Base-by-base conservation (phyloP, 768 basidiomycete species). In the Amanita inopinata region DNA sequence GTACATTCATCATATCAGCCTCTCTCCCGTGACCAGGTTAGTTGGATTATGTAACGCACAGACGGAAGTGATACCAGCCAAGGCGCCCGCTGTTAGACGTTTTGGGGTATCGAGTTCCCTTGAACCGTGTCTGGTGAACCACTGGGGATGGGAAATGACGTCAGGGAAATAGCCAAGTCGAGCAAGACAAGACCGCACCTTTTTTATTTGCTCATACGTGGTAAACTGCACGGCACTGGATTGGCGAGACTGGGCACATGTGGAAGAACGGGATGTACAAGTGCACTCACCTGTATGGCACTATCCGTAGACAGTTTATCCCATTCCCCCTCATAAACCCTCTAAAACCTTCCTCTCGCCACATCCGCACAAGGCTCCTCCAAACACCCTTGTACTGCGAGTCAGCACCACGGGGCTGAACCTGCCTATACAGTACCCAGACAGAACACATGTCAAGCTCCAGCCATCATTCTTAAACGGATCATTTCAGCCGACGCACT, bases 301-400 rank as follows among this genome's bases (percentile, higher is more conserved):
- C 80, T 52, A 98, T 98, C 45, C 94, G 73, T 53, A 92, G 53
- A 61, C 88, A 90, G 63, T 92, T 93, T 57, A 93, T 83, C 15
- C 71, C 73, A 54, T 97, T 97, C 3, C 94, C 94, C 51, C 88
- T 71, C 92, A 97, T 92, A 60, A 79, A 91, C 9, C 93, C 94
- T 58, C 63, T 75, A 61, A 93, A 81, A 5, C 94, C 94, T 61
- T 98, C 94, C 58, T 97, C 92, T 49, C 67, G 64, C 86, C 89
- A 97, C 80, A 93, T 93, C 48, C 93, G 77, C 12, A 73, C 72
- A 33, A 94, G 73, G 51, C 85, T 87, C 12, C 75, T 65, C 78
- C 80, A 88, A 25, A 93, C 89, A 14, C 90, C 90, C 51, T 70
- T 78, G 62, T 93, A 93, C 53, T 83, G 82, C 38, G 67, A 61